These are phyloP conservation scores for Fusarium sp. DNA, from an alignment of 2,329 filamentous ascomycete species.

Conservation along the genomic window DNA sequence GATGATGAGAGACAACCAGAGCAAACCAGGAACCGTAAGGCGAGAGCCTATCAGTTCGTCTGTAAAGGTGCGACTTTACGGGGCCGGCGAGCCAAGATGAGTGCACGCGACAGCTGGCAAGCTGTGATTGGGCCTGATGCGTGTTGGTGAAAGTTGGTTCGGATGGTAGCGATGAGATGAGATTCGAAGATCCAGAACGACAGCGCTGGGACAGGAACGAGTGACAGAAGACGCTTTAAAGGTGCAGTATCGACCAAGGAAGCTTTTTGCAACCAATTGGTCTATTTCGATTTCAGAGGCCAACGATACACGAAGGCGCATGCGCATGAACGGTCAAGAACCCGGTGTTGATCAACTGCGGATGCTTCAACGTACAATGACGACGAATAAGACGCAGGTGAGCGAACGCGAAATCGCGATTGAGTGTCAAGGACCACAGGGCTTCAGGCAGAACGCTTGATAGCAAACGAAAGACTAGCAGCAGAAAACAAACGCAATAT, in stretches of 20 bases:
- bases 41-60: constrained; percentile 30
- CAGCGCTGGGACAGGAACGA: constrained; percentile 43
- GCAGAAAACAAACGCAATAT: constrained; percentile 40
- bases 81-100: constrained; percentile 43
- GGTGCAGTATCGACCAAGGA: constrained; percentile 35
- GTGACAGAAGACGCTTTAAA: constrained; percentile 41
- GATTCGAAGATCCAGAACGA: constrained; percentile 40
- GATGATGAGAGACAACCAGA: constrained; percentile 46
- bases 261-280: constrained; percentile 42
- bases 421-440: constrained; percentile 35
- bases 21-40: constrained; percentile 23
- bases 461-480: constrained; percentile 47
- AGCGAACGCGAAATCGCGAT: constrained; percentile 32
- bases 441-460: constrained; percentile 35
- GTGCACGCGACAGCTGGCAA: constrained; percentile 53
- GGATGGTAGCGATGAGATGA: constrained; percentile 42
- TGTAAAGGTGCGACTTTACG: constrained; percentile 36
- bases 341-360: constrained; percentile 28
- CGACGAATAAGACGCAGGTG: constrained; percentile 31
- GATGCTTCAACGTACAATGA: constrained; percentile 37
- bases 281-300: constrained; percentile 36
- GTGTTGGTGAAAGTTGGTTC: constrained; percentile 42
- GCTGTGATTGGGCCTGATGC: constrained; percentile 51
- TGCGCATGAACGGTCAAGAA: constrained; percentile 40
- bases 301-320: constrained; percentile 32